These are phyloP conservation scores for Tillandsia fasciculata DNA, from an alignment of 176 grass and related monocot genomes.

Conservation along the genomic window DNA sequence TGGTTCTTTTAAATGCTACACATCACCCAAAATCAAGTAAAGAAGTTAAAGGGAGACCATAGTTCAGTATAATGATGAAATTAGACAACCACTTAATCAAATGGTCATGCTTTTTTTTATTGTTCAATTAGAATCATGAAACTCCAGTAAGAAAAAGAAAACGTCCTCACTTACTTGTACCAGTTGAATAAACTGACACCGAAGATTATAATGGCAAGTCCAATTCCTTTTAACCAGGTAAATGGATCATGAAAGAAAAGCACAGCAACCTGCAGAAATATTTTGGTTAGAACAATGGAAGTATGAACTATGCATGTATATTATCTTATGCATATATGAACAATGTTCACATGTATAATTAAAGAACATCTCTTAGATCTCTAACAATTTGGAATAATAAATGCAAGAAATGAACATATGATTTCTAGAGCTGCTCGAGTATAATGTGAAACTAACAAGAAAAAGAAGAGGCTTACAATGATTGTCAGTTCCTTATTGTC, in stretches of 20 bases:
- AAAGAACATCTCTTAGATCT: not conserved
- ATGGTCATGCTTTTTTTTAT: constrained; percentile 2
- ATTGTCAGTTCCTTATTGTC: not conserved
- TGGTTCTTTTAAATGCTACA: too few relatives aligned
- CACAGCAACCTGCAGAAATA: constrained; percentile 63
- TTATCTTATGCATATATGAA: not conserved
- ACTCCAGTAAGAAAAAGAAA: constrained; percentile 4
- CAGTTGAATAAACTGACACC: constrained; percentile 84
- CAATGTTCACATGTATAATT: not conserved
- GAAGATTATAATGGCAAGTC: constrained; percentile 59
- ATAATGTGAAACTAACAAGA: not conserved
- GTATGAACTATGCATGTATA: too few relatives aligned
- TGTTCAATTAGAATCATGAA: not conserved
- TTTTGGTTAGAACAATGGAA: not conserved
- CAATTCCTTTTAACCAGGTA: constrained; percentile 92
- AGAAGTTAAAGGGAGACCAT: too few relatives aligned
- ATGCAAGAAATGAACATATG: not conserved
- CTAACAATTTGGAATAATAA: not conserved
- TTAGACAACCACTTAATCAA: constrained; percentile 4
- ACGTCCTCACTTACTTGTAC: constrained; percentile 73
- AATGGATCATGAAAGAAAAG: constrained; percentile 86
- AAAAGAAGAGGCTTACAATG: not conserved
- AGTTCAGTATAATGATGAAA: not conserved
- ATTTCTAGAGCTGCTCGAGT: not conserved
- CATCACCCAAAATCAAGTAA: too few relatives aligned